Evolutionary conservation across 805 yeast genomes (phyloP), one percentile per base, ranked within the genome.

Genomic region (Yarrowia sp.): DNA sequence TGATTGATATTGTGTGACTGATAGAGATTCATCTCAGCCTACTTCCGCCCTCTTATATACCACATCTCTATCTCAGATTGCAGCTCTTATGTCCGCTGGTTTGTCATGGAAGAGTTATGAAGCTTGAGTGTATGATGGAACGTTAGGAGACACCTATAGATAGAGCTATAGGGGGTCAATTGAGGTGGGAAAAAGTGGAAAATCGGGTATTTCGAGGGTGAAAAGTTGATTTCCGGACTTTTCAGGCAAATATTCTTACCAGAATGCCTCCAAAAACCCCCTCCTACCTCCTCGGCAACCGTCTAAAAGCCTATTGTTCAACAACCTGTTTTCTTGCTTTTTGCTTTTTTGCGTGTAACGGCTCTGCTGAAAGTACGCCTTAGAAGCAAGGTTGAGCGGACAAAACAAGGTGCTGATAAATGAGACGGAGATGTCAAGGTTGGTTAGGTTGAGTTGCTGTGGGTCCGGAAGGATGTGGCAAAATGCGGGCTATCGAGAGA

Each of bases 361-460:
- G 56, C 40, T 33, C 40, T 17, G 30, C 36, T 33, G 15, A 46
- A 44, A 1, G 24, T 36, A 36, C 56, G n/a, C 42, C 42, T 36
- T 19, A 52, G 42, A 52, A 52, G 42, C 56, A 34, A 52, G 42
- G 56, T 52, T 52, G 56, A 38, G 15, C 40, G 24, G 42, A 34
- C 19, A 34, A 49, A 49, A 49, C 15, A 49, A 30, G 38, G 36
- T 34, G 56, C 56, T 50, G 56, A 50, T 50, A 50, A 50, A 50
- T 33, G 40, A 5, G 24, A 24, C 58, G 58, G 58, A 52, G 43
- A 52, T 52, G 34, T 9, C 44, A 40, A 40, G 10, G 42, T 39
- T 39, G n/a, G 30, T 24, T 4, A 24, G 30, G 30, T 24, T 24
- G 30, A 24, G 30, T 24, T 24, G 30, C 30, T 24, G 30, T 24